Conservation (phyloP, 1,284 basidiomycete species). For the Microbotryum lychnidis-dioicae region DNA sequence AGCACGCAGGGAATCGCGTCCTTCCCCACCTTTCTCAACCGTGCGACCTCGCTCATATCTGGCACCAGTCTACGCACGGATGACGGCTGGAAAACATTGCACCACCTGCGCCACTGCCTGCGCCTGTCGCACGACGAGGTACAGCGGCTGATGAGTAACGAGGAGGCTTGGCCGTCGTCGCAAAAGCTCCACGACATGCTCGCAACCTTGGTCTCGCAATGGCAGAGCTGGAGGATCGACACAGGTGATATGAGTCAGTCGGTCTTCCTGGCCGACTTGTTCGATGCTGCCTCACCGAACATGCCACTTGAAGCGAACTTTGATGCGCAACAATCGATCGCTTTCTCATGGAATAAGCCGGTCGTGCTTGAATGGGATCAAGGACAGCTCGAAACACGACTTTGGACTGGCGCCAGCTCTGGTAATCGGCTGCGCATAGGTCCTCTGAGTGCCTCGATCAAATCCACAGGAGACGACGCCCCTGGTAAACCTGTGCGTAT, state of each 20-base stretch:
- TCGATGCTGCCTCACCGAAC: not conserved
- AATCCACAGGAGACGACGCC: constrained; percentile 6
- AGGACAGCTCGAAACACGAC: constrained; percentile 4
- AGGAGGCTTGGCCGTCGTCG: not conserved
- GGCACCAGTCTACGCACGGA: constrained; percentile 59
- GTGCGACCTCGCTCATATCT: constrained; percentile 67
- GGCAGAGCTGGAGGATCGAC: constrained; percentile 28
- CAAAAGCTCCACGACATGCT: not conserved
- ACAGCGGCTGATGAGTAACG: not conserved
- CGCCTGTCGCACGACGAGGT: not conserved
- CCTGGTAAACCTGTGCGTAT: not conserved
- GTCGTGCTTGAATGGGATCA: constrained; percentile 6
- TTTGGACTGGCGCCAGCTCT: constrained; percentile 10
- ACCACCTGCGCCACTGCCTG: constrained; percentile 53
- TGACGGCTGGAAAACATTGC: constrained; percentile 58
- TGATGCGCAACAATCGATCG: not conserved
- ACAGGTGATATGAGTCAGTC: constrained; percentile 15
- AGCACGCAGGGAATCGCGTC: constrained; percentile 27
- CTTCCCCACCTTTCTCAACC: constrained; percentile 63
- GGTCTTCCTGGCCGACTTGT: constrained; percentile 11
- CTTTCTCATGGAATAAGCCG: constrained; percentile 1
- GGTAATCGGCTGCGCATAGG: constrained; percentile 13
- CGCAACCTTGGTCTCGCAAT: constrained; percentile 11
- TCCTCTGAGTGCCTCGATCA: constrained; percentile 11
- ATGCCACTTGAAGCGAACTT: not conserved